Base-by-base conservation (phyloP, 257 asterid genomes). In the Gentiana straminea region DNA sequence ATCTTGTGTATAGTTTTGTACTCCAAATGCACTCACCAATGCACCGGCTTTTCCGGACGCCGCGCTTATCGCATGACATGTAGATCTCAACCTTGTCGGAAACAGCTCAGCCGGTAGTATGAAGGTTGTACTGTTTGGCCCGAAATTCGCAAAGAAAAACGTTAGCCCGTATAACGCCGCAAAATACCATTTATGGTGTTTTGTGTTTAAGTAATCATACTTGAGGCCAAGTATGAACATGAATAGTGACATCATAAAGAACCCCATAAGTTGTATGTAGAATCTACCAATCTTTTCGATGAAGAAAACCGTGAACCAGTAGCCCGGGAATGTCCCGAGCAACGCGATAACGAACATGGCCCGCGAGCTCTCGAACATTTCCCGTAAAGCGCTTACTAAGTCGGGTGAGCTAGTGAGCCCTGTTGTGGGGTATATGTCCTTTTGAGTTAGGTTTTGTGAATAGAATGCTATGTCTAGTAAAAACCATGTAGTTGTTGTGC, bases 61-160 rank as follows among this genome's bases (percentile, higher is more conserved):
- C 12, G 74, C 74, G 34, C 74, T 69, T 15, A 63, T 45, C 3
- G 74, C 74, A 35, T 69, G 69, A 13, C 69, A 69, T 41, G 74
- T 69, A 8, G 74, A 69, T 59, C 74, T 58, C 35, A 69, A 43
- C 58, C 74, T 58, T 24, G 74, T 69, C 0, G 69, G 74, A 55
- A 69, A 69, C 1, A 69, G 69, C 74, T 69, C 74, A 3, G 74
- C 74, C 1, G 74, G 74, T 24, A 69, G 74, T 10, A 69, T 69
- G 48, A 63, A 69, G n/a, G 74, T 63, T 11, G 74, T 69, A 49
- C 65, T 57, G 11, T 69, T 69, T 1, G 69, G 74, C 35, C 74
- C 74, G 5, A 69, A 69, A 58, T 69, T 69, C 2, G 74, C 74
- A 35, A 69, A 69, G 65, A 69, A 69, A 50, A 69, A 69, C 3